phyloP scores from a whole-genome alignment of 495 filamentous ascomycete species.

The Niebla homalea region DNA sequence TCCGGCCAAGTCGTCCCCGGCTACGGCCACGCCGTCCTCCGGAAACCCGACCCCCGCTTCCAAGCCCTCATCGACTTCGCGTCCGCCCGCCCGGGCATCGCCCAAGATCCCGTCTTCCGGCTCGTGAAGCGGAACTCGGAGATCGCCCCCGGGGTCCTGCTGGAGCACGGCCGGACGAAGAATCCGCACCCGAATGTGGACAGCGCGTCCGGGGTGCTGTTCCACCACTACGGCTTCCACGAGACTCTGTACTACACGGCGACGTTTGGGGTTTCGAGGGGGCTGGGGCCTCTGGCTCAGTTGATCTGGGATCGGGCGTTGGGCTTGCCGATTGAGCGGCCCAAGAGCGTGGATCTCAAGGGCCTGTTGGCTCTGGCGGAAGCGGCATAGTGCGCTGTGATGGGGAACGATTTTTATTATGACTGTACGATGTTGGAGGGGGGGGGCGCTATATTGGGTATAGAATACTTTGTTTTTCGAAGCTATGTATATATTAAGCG shows the following conservation, averaged over 20 bases:
- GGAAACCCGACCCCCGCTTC: constrained; percentile 94
- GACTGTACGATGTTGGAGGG: background rate
- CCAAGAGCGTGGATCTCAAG: constrained; percentile 89
- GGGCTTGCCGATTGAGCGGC: constrained; percentile 92
- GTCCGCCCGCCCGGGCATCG: constrained; percentile 66
- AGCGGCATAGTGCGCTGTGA: constrained; percentile 8
- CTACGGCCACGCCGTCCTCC: constrained; percentile 95
- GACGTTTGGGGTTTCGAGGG: constrained; percentile 87
- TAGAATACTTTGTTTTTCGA: no score
- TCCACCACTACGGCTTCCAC: constrained; percentile 93
- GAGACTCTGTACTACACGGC: constrained; percentile 97
- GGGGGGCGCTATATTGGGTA: no score
- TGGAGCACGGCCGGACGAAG: constrained; percentile 96
- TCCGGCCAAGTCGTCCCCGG: constrained; percentile 91
- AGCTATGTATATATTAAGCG: no score
- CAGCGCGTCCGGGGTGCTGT: constrained; percentile 78
- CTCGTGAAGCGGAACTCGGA: constrained; percentile 78
- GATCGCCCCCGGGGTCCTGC: constrained; percentile 73
- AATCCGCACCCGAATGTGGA: constrained; percentile 98
- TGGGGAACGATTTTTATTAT: background rate
- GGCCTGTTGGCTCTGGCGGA: constrained; percentile 50
- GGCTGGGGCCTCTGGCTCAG: constrained; percentile 82
- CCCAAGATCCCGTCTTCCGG: constrained; percentile 77
- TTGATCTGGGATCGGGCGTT: constrained; percentile 92
- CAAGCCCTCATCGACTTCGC: constrained; percentile 96